Conservation (phyloP, 2,329 filamentous ascomycete species). For the Curvularia sp. region DNA sequence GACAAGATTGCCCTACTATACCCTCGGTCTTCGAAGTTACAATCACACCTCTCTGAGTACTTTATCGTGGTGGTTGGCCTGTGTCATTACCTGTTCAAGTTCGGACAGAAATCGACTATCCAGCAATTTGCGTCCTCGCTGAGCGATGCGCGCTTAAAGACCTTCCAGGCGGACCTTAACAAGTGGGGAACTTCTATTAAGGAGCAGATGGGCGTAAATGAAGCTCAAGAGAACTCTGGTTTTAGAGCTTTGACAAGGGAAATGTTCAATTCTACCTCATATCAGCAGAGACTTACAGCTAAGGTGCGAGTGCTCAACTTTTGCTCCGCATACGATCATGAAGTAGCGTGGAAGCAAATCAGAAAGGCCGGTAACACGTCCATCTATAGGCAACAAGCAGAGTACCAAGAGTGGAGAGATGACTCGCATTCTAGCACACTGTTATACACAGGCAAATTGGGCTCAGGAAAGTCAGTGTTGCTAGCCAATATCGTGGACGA, state of each 20-base stretch:
- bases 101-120: constrained; percentile 47
- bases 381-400: constrained; percentile 26
- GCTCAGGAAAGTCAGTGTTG: constrained; percentile 56
- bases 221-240: constrained; percentile 37
- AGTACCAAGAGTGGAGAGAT: constrained; percentile 43
- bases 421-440: constrained; percentile 38
- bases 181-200: constrained; percentile 49
- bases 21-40: constrained; percentile 48
- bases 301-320: constrained; percentile 46
- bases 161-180: constrained; percentile 46
- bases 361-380: constrained; percentile 51
- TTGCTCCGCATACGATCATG: constrained; percentile 54
- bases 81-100: constrained; percentile 48
- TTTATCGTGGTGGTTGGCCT: constrained; percentile 52
- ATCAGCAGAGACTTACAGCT: constrained; percentile 24
- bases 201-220: constrained; percentile 40
- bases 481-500: constrained; percentile 54
- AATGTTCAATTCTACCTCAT: constrained; percentile 22
- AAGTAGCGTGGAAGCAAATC: constrained; percentile 52
- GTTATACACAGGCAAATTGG: constrained; percentile 51
- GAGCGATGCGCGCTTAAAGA: constrained; percentile 43
- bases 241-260: constrained; percentile 31
- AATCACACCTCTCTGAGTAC: constrained; percentile 51
- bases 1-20: constrained; percentile 53
- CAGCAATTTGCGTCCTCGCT: constrained; percentile 43